Conservation (phyloP, 208 protist genomes). For the Kentomonas sorsogonicus region DNA sequence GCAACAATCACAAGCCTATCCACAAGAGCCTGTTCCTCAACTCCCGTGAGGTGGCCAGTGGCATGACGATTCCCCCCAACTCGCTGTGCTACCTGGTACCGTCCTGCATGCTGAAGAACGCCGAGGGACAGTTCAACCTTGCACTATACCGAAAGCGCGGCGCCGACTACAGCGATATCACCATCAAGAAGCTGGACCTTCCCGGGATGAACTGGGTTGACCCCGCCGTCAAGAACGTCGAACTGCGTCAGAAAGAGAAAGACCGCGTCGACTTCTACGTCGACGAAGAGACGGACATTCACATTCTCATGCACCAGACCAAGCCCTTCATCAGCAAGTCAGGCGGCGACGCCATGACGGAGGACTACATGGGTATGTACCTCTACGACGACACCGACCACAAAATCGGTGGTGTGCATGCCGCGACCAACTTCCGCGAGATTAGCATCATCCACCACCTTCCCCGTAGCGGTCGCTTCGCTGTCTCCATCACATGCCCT, state of each 20-base stretch:
- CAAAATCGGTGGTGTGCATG: slow-evolving; percentile 46
- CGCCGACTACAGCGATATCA: slow-evolving; percentile 35
- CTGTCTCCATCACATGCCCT: slow-evolving; percentile 69
- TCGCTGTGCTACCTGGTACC: slow-evolving; percentile 72
- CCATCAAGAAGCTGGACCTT: slow-evolving; percentile 30
- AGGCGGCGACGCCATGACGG: slow-evolving; percentile 63
- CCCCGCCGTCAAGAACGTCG: slow-evolving; percentile 28
- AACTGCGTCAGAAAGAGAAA: slow-evolving; percentile 38
- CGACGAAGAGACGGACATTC: slow-evolving; percentile 55
- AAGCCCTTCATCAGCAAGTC: slow-evolving; percentile 43
- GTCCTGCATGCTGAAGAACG: slow-evolving; percentile 49
- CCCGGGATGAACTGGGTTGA: slow-evolving; percentile 36
- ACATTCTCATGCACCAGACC: slow-evolving; percentile 61
- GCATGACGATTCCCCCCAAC: slow-evolving; percentile 43
- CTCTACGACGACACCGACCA: slow-evolving; percentile 63
- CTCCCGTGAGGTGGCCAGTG: slow-evolving; percentile 57
- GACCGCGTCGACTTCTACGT: slow-evolving; percentile 76
- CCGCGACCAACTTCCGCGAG: slow-evolving; percentile 81
- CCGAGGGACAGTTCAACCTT: slow-evolving; percentile 39
- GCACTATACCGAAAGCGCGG: slow-evolving; percentile 39
- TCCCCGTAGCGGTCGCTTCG: slow-evolving; percentile 53
- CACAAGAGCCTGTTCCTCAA: slow-evolving; percentile 77
- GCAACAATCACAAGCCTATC: slow-evolving; percentile 58
- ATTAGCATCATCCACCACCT: slow-evolving; percentile 61
- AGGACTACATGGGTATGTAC: slow-evolving; percentile 81